A percentile compares a stretch with the other conserved stretches of the same genome.
phyloP scores from a whole-genome alignment of 371 early-diverging fungal species.

The Entomophthora muscae region DNA sequence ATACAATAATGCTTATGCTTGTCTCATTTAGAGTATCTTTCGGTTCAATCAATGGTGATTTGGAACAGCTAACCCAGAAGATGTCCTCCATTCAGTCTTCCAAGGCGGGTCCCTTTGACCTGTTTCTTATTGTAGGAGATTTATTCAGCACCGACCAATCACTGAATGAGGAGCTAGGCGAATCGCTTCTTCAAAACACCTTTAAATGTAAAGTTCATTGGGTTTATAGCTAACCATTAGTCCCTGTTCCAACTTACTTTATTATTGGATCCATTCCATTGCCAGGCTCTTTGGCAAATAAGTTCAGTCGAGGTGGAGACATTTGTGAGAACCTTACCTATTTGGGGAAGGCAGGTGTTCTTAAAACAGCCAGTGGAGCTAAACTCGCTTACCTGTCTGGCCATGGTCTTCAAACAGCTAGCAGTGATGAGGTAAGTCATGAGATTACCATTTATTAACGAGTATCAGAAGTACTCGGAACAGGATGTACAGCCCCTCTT shows the following conservation, averaged over 20 bases:
- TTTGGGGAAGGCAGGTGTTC: slow-evolving; percentile 1
- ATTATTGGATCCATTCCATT: neutral
- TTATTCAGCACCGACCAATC: neutral
- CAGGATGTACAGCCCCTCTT: neutral
- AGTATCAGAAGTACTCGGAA: neutral
- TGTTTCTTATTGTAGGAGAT: neutral
- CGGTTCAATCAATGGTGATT: neutral
- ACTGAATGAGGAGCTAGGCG: neutral
- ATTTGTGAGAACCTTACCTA: neutral
- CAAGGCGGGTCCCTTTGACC: slow-evolving; percentile 3
- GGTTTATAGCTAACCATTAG: neutral
- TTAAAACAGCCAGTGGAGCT: neutral
- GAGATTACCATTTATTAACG: neutral
- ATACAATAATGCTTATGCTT: too few species aligned
- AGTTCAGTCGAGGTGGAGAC: neutral
- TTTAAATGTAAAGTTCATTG: neutral
- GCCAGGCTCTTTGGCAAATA: neutral
- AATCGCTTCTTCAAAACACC: neutral
- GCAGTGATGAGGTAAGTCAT: neutral
- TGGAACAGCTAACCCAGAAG: neutral
- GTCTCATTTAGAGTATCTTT: neutral
- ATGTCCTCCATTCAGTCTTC: neutral
- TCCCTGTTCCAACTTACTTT: slow-evolving; percentile 5
- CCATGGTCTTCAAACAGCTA: neutral
- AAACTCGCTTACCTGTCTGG: neutral